phyloP scores from a whole-genome alignment of 257 asterid genomes.

The Sherardia arvensis region DNA sequence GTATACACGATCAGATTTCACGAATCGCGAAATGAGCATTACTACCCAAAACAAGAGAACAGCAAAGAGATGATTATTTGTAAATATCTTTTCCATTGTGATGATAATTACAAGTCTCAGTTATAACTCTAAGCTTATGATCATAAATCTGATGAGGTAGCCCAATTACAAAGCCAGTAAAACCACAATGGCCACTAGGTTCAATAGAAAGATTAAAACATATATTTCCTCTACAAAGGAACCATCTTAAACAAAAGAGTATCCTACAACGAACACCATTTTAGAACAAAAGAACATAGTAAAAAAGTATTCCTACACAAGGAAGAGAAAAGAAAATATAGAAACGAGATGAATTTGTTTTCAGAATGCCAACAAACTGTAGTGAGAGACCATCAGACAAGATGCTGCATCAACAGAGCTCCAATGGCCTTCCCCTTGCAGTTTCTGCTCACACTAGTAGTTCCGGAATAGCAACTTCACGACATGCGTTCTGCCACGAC shows the following conservation, averaged over 20 bases:
- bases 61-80: background rate
- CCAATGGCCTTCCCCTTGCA: background rate
- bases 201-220: background rate
- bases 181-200: background rate
- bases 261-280: conserved; percentile 6
- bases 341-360: background rate
- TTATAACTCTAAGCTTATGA: background rate
- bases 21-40: background rate
- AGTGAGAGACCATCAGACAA: background rate
- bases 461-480: conserved; percentile 5
- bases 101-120: no score
- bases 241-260: conserved; percentile 3
- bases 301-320: conserved; percentile 10
- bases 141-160: background rate
- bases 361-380: background rate
- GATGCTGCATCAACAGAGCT: conserved; percentile 4
- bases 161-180: background rate
- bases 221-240: conserved; percentile 15
- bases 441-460: conserved; percentile 3
- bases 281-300: conserved; percentile 3
- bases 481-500: conserved; percentile 7
- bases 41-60: background rate
- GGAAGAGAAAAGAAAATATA: conserved; percentile 1
- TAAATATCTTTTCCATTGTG: background rate
- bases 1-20: no score